Percentiles rank a stretch among this genome's conserved stretches.
Evolutionary conservation across 2,329 filamentous ascomycete species (phyloP).

Genomic region (Stemphylium vesicarium): DNA sequence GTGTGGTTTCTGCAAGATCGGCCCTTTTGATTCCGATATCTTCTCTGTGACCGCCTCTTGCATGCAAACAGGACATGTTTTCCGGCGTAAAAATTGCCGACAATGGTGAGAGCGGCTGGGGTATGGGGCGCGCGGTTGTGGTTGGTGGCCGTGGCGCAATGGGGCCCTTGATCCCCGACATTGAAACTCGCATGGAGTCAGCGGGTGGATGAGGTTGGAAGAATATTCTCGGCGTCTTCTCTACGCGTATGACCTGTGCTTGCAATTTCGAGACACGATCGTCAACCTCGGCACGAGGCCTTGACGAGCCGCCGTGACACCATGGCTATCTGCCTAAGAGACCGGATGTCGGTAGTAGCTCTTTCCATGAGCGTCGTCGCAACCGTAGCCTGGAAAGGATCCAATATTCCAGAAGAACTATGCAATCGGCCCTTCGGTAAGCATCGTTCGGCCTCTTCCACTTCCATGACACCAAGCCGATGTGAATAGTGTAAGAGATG

Average conservation of each 20-base stretch:
- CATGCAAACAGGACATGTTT: conserved; percentile 4
- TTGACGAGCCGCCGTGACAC: background rate
- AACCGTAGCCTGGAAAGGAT: background rate
- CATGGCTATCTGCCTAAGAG: conserved; percentile 1
- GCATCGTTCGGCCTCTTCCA: background rate
- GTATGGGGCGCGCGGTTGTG: background rate
- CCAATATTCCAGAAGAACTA: conserved; percentile 1
- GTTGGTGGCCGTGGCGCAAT: conserved; percentile 1
- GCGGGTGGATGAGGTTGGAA: background rate
- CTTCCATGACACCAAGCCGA: background rate
- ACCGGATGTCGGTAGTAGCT: background rate
- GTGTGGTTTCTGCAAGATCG: background rate
- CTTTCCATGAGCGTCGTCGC: background rate
- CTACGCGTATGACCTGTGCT: conserved; percentile 3
- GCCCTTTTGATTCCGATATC: conserved; percentile 1
- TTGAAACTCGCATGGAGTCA: conserved; percentile 13
- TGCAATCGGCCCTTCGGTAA: conserved; percentile 7
- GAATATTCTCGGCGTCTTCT: conserved; percentile 2
- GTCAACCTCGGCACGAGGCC: background rate
- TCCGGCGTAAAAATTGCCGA: background rate
- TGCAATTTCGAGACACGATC: conserved; percentile 9
- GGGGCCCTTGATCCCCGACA: conserved; percentile 11
- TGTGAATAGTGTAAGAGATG: background rate
- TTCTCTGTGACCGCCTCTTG: conserved; percentile 5
- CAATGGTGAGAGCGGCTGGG: conserved; percentile 1